A percentile compares a stretch with the other conserved stretches of the same genome.
These are phyloP conservation scores for Cochlearia excelsa DNA, from an alignment of 345 rosid species.

Conservation along the genomic window DNA sequence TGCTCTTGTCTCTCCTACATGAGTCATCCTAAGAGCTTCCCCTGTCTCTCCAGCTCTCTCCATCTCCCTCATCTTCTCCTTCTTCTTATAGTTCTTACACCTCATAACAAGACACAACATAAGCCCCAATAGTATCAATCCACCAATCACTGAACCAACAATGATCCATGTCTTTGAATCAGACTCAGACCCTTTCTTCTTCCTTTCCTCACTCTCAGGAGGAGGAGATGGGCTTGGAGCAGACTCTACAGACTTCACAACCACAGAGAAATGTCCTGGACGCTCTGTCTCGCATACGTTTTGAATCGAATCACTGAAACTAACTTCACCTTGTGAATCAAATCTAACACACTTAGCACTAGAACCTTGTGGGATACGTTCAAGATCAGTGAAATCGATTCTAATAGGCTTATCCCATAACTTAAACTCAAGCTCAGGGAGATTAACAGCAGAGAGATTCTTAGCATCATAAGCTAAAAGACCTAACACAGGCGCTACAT, in stretches of 20 bases:
- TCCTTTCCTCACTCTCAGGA: conserved; percentile 25
- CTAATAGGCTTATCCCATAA: conserved; percentile 51
- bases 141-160: conserved; percentile 77
- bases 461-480: conserved; percentile 80
- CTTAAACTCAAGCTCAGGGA: conserved; percentile 45
- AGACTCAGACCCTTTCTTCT: conserved; percentile 33
- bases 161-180: conserved; percentile 55
- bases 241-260: conserved; percentile 58
- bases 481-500: conserved; percentile 72
- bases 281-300: conserved; percentile 53
- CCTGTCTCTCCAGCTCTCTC: conserved; percentile 93
- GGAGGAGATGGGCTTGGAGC: conserved; percentile 41
- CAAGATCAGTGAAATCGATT: conserved; percentile 55
- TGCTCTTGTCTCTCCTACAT: conserved; percentile 77
- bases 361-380: conserved; percentile 52
- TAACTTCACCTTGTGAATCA: conserved; percentile 53
- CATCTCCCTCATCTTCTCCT: conserved; percentile 73
- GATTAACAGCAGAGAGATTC: conserved; percentile 57
- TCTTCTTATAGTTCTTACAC: conserved; percentile 53
- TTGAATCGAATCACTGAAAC: conserved; percentile 49
- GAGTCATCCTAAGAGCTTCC: conserved; percentile 74
- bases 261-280: conserved; percentile 88
- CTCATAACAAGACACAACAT: conserved; percentile 49
- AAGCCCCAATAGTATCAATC: conserved; percentile 50
- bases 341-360: conserved; percentile 66